Evolutionary conservation across 768 basidiomycete species (phyloP).

Genomic region (Mrakia blollopis): DNA sequence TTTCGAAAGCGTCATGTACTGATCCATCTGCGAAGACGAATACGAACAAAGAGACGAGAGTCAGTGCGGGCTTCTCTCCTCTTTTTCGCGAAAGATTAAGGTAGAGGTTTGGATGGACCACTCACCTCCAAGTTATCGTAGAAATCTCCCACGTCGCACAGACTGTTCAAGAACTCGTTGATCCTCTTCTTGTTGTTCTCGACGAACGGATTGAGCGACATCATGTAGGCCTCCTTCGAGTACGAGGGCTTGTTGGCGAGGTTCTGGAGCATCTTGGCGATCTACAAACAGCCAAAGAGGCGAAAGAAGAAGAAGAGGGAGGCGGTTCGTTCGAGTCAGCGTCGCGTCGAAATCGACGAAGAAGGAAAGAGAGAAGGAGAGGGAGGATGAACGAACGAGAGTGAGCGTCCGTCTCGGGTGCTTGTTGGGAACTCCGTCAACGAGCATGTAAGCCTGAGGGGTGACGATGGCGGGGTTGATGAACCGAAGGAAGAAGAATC

Average conservation of each 20-base stretch:
- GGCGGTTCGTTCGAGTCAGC: neutral
- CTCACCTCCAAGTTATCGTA: conserved; percentile 94
- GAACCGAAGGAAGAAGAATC: conserved; percentile 99
- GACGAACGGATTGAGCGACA: conserved; percentile 94
- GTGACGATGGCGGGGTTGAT: conserved; percentile 99
- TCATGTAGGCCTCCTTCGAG: conserved; percentile 97
- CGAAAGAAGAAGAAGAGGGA: neutral
- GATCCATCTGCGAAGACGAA: conserved; percentile 71
- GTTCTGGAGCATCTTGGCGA: conserved; percentile 99
- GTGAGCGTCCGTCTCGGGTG: conserved; percentile 95
- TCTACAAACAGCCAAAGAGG: conserved; percentile 50
- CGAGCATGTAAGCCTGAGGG: conserved; percentile 98
- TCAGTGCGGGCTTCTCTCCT: neutral
- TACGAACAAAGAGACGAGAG: neutral
- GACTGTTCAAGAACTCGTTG: conserved; percentile 90
- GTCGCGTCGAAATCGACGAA: neutral
- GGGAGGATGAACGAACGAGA: conserved; percentile 51
- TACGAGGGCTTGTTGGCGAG: conserved; percentile 98
- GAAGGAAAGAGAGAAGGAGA: neutral
- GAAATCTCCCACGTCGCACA: conserved; percentile 98
- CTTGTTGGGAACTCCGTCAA: conserved; percentile 94
- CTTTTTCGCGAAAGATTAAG: neutral
- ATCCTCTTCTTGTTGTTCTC: conserved; percentile 98
- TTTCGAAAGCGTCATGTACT: conserved; percentile 99
- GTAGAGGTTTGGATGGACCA: neutral